Evolutionary conservation across 2,329 filamentous ascomycete species (phyloP), one percentile per base, ranked within the genome.

Genomic region (Ophiostoma sp.): DNA sequence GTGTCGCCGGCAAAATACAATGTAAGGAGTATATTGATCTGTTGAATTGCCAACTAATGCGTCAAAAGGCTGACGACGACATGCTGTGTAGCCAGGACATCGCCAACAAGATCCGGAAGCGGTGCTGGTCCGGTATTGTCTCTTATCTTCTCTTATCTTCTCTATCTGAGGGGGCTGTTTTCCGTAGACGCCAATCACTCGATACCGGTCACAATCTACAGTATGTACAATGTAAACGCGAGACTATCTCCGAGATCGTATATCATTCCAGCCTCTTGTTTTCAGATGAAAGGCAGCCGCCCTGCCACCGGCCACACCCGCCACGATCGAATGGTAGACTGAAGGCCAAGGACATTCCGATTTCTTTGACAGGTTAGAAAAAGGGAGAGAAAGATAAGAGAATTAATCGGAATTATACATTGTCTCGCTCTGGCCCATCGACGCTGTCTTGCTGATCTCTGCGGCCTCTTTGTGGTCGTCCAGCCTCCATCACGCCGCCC

Each of bases 41-140:
- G 8, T 39, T 39, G 44, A 48, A 7, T 48, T 48, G 17, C 15
- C 44, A 48, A 48, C 17, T 7, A 11, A 17, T 48, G 44, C 20
- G n/a, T 48, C 44, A 23, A 27, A 57, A 57, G 52, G 52, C 52
- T 57, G 52, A 57, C 52, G 52, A 57, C 52, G 52, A 57, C 52
- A 57, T 57, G 52, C 10, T 57, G 52, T 57, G 52, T 57, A 57
- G 23, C 52, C 52, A 27, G 52, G 52, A 57, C 52, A 57, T 31
- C 52, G 52, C 52, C 52, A 57, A 57, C 23, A n/a, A 57, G 23
- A 57, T 57, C 52, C n/a, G 52, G 23, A 57, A 27, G 52, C 44
- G 20, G 44, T 48, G 44, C 6, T 20, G 44, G 17, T 48, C 15
- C 44, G 17, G 44, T n/a, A n/a, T 7, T 48, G 44, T 48, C 17